A percentile compares a stretch with the other conserved stretches of the same genome.
phyloP scores from a whole-genome alignment of 331 rosid species.

The Quercus lobata region DNA sequence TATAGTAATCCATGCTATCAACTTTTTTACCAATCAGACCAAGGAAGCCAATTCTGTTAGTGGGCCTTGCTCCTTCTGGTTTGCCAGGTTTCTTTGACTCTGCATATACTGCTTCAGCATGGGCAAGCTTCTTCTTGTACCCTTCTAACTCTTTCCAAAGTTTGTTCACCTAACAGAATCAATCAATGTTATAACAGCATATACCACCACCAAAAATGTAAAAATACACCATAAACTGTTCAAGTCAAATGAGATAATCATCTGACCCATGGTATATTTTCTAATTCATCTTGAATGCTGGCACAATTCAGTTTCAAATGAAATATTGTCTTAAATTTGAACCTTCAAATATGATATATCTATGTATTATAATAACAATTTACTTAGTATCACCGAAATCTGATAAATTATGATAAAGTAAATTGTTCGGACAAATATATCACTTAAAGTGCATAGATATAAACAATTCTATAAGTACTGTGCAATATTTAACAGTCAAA shows the following conservation, averaged over 20 bases:
- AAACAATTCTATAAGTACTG: neutral
- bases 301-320: neutral
- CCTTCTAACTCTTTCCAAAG: conserved; percentile 66
- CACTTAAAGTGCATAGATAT: neutral
- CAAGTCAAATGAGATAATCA: neutral
- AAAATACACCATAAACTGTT: neutral
- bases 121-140: conserved; percentile 71
- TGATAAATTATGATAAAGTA: neutral
- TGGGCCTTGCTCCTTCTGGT: conserved; percentile 72
- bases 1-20: conserved; percentile 71
- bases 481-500: neutral
- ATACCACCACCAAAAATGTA: neutral
- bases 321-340: neutral
- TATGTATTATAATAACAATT: neutral
- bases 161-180: conserved; percentile 56
- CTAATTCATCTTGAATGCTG: neutral
- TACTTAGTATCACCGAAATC: neutral
- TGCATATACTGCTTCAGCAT: conserved; percentile 63
- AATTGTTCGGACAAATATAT: neutral
- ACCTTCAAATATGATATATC: neutral
- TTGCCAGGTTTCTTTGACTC: conserved; percentile 51
- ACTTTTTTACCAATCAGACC: conserved; percentile 79
- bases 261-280: neutral
- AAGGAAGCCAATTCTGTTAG: conserved; percentile 67
- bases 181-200: conserved; percentile 10